These are phyloP conservation scores for Caryocar brasiliense DNA, from an alignment of 441 rosid species.

Conservation along the genomic window DNA sequence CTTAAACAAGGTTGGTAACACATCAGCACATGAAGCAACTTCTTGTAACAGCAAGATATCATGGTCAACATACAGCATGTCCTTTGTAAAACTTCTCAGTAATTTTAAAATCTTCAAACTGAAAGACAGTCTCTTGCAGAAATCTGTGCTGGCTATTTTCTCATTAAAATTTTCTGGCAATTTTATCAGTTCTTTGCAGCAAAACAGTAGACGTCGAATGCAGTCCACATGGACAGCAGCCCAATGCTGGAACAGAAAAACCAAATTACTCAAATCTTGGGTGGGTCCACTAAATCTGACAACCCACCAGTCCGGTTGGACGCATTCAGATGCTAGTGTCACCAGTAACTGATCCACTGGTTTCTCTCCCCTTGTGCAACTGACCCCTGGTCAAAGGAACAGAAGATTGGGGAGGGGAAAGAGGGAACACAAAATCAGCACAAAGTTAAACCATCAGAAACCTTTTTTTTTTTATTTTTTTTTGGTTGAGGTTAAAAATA, in stretches of 20 bases:
- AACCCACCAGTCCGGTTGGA: slow-evolving; percentile 49
- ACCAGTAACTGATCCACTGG: slow-evolving; percentile 59
- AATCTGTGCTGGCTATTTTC: slow-evolving; percentile 44
- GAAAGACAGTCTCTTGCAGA: slow-evolving; percentile 53
- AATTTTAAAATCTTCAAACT: slow-evolving; percentile 79
- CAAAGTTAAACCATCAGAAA: slow-evolving; percentile 3
- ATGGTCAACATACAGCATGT: slow-evolving; percentile 55
- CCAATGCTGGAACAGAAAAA: slow-evolving; percentile 74
- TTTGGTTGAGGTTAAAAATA: too few species aligned
- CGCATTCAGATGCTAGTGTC: slow-evolving; percentile 68
- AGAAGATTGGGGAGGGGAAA: background rate
- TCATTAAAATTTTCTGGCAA: slow-evolving; percentile 53
- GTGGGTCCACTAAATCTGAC: slow-evolving; percentile 34
- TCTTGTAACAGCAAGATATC: slow-evolving; percentile 64
- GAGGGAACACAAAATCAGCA: background rate
- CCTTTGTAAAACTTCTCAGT: slow-evolving; percentile 61
- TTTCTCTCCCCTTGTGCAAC: slow-evolving; percentile 76
- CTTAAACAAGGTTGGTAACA: slow-evolving; percentile 52
- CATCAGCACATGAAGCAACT: slow-evolving; percentile 63
- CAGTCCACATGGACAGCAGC: slow-evolving; percentile 71
- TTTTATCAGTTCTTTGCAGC: slow-evolving; percentile 58
- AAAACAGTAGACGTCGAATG: slow-evolving; percentile 52
- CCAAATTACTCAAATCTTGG: slow-evolving; percentile 49
- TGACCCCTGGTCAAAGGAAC: slow-evolving; percentile 33
- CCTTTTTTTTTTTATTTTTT: too few species aligned